phyloP scores from a whole-genome alignment of 2,329 filamentous ascomycete species.

The Cyphellophora attinorum region DNA sequence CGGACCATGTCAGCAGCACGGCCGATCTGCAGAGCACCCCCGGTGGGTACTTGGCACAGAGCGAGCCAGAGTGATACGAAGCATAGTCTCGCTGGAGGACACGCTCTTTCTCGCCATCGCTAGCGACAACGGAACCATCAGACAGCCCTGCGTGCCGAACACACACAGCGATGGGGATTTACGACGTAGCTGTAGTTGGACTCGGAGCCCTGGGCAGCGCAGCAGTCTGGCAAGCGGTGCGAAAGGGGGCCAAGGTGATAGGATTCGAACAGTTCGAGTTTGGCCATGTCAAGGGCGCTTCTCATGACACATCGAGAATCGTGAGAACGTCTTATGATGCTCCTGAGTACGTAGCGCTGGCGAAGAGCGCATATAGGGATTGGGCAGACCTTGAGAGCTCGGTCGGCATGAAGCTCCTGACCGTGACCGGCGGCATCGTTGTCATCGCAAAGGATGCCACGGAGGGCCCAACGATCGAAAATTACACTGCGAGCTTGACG shows the following conservation, averaged over 20 bases:
- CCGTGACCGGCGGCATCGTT: slow-evolving; percentile 20
- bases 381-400: slow-evolving; percentile 21
- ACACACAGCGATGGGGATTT: slow-evolving; percentile 21
- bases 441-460: slow-evolving; percentile 15
- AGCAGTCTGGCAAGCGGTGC: slow-evolving; percentile 20
- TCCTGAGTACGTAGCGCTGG: slow-evolving; percentile 29
- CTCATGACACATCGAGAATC: slow-evolving; percentile 23
- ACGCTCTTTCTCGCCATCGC: too few relatives aligned
- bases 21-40: too few relatives aligned
- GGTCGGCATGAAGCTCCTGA: slow-evolving; percentile 16
- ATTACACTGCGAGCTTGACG: slow-evolving; percentile 16
- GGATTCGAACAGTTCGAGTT: slow-evolving; percentile 23
- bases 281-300: slow-evolving; percentile 21
- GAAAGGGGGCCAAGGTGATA: slow-evolving; percentile 20
- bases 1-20: too few relatives aligned
- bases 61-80: too few relatives aligned
- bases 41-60: too few relatives aligned
- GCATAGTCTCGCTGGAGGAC: too few relatives aligned
- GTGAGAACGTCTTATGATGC: slow-evolving; percentile 20
- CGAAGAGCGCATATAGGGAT: slow-evolving; percentile 27
- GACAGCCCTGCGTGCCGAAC: too few relatives aligned
- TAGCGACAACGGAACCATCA: too few relatives aligned
- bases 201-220: slow-evolving; percentile 21
- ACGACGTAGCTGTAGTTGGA: slow-evolving; percentile 21
- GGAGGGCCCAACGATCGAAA: slow-evolving; percentile 4